Evolutionary conservation across 129 eudicot genomes (phyloP), one percentile per base, ranked within the genome.

Genomic region (Sambucus nigra): DNA sequence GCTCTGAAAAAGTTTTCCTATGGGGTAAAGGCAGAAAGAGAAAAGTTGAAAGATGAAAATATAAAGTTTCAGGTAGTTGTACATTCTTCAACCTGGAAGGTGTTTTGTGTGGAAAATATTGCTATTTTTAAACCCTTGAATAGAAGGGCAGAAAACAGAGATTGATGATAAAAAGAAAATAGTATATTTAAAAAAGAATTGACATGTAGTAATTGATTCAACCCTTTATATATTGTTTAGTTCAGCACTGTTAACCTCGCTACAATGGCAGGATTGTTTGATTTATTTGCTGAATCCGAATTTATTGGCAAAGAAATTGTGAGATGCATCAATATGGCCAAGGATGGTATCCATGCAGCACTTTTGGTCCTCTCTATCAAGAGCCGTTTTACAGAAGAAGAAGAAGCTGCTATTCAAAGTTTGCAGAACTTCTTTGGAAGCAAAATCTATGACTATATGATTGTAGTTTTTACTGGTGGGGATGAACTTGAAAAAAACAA

Each of bases 341-440:
- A 77, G 55, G 94, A 91, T 51, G 98, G 98, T 24, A 74, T 91
- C 52, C 99, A 91, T 69, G 98, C 89, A 12, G 69, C 82, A 61
- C 82, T 91, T 60, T 65, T 86, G 28, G 94, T 86, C 12, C 63
- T 82, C 7, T 76, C 95, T 3, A 72, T 76, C 5, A 63, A 88
- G 32, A 67, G 51, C 33, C 94, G 94, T n/a, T 86, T 85, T 56
- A 73, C 95, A 1, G 51, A 64, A 69, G 88, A 79, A 67, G 95
- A 91, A 50, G 81, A 54, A 46, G 87, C 80, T 69, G 89, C 81
- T 5, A 46, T 91, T 12, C 56, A 57, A 55, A 76, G 87, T 57
- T 63, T 91, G 70, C 57, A 71, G 51, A 75, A 68, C 10, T 67
- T 91, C 44, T 91, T 91, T 65, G 95, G 95, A 5, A 47, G 47